A percentile compares a stretch with the other conserved stretches of the same genome.
Evolutionary conservation across 2,329 filamentous ascomycete genomes (phyloP).

Genomic region (Aspergillus tubingensis): DNA sequence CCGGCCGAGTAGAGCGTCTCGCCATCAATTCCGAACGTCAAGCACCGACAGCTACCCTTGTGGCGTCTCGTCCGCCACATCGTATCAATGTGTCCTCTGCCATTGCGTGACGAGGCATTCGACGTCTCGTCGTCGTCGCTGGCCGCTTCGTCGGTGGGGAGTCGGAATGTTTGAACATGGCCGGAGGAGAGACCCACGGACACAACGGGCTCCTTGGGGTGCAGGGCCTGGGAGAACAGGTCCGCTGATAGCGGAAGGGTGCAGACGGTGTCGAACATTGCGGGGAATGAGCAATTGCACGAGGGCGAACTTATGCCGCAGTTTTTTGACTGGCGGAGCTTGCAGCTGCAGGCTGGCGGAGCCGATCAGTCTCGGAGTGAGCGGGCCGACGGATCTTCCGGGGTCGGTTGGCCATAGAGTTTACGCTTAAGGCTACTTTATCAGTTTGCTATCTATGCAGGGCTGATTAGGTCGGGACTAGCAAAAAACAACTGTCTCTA

Average conservation of each 20-base stretch:
- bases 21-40: constrained; percentile 79
- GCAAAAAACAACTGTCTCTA: background rate
- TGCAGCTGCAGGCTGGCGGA: constrained; percentile 1
- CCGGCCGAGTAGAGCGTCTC: constrained; percentile 63
- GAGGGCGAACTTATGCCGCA: background rate
- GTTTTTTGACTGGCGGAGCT: constrained; percentile 10
- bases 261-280: constrained; percentile 90
- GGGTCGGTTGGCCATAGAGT: background rate
- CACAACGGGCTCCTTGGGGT: constrained; percentile 80
- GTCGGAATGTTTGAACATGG: constrained; percentile 79
- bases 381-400: constrained; percentile 30
- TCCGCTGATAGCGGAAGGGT: constrained; percentile 82
- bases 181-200: constrained; percentile 83
- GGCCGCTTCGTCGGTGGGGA: constrained; percentile 62
- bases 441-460: background rate
- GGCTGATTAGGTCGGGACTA: background rate
- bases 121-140: constrained; percentile 50
- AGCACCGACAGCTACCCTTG: constrained; percentile 85
- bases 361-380: constrained; percentile 11
- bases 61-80: constrained; percentile 86
- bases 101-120: constrained; percentile 53
- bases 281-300: constrained; percentile 8
- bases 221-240: constrained; percentile 83
- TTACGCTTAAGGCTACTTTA: background rate
- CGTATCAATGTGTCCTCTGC: constrained; percentile 75